Conservation (phyloP, 2,329 filamentous ascomycete species). For the Teratosphaeria gauchensis region DNA sequence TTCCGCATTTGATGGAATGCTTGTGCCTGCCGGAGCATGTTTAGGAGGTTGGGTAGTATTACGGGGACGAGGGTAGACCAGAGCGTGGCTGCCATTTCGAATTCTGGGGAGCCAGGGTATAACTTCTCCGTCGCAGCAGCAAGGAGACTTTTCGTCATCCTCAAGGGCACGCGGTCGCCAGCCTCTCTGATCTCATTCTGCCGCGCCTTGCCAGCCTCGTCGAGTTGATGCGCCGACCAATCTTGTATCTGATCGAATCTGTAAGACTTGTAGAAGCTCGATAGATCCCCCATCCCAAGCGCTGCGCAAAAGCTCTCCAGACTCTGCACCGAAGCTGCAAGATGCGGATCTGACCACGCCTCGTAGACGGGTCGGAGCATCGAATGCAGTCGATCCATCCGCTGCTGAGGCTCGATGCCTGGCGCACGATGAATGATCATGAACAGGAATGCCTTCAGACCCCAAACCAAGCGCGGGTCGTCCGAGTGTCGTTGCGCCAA, state of each 20-base stretch:
- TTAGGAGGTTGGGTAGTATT: constrained; percentile 76
- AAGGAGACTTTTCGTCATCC: constrained; percentile 84
- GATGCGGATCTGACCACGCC: constrained; percentile 64
- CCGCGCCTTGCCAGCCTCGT: constrained; percentile 67
- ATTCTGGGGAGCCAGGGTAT: constrained; percentile 61
- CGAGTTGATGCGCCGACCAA: constrained; percentile 70
- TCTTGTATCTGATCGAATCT: constrained; percentile 68
- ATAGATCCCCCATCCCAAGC: constrained; percentile 69
- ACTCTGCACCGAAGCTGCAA: constrained; percentile 60
- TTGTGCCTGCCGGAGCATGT: constrained; percentile 81
- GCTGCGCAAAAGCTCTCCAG: constrained; percentile 72
- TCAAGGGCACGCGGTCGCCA: constrained; percentile 65
- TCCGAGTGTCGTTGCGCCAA: constrained; percentile 62
- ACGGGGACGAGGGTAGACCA: constrained; percentile 76
- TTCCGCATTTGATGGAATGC: constrained; percentile 79
- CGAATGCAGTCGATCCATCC: constrained; percentile 60
- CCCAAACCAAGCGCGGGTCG: constrained; percentile 75
- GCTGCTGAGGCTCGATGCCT: constrained; percentile 59
- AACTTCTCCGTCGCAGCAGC: constrained; percentile 85
- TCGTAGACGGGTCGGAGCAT: constrained; percentile 77
- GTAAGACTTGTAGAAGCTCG: constrained; percentile 64
- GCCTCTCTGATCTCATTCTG: constrained; percentile 71
- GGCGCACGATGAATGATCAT: constrained; percentile 83
- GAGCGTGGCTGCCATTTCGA: constrained; percentile 65
- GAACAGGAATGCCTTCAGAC: constrained; percentile 83